A percentile compares a stretch with the other conserved stretches of the same genome.
These are phyloP conservation scores for Marchantia polymorpha DNA, from an alignment of 225 moss, liverwort and hornwort genomes.

Conservation along the genomic window DNA sequence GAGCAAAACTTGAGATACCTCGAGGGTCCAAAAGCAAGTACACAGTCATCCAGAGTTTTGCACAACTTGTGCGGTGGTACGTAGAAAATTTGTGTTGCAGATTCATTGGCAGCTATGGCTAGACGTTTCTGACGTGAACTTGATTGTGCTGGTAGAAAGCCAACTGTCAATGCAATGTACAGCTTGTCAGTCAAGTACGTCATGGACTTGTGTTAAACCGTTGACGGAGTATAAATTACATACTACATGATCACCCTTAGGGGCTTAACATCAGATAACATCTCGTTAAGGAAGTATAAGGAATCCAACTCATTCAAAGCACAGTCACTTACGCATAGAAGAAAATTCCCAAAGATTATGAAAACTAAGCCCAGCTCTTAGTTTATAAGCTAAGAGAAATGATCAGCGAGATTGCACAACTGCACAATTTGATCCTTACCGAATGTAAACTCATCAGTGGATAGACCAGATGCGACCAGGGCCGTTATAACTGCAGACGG, in stretches of 20 bases:
- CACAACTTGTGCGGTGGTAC: conserved; percentile 88
- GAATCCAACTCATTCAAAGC: too few relatives aligned
- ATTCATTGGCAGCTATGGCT: conserved; percentile 58
- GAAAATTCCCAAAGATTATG: too few relatives aligned
- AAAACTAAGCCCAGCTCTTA: too few relatives aligned
- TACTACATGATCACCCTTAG: too few relatives aligned
- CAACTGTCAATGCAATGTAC: conserved; percentile 47
- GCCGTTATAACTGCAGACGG: conserved; percentile 87
- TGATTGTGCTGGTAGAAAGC: conserved; percentile 71
- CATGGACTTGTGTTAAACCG: background rate
- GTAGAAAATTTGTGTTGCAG: conserved; percentile 82
- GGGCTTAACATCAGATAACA: too few relatives aligned
- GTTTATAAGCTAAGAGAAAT: too few relatives aligned
- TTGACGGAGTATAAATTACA: too few relatives aligned
- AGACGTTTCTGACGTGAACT: conserved; percentile 61
- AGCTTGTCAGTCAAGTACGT: background rate
- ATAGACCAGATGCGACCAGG: conserved; percentile 89
- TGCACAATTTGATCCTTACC: conserved; percentile 40
- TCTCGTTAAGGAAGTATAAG: too few relatives aligned
- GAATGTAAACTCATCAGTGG: conserved; percentile 83
- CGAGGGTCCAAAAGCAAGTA: conserved; percentile 64
- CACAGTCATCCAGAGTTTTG: conserved; percentile 65
- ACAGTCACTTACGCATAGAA: too few relatives aligned
- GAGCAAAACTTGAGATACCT: conserved; percentile 44
- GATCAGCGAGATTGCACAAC: background rate